A percentile compares a stretch with the other conserved stretches of the same genome.
Conservation (phyloP, 2,329 filamentous ascomycete species). For the Aspergillus hiratsukae region DNA sequence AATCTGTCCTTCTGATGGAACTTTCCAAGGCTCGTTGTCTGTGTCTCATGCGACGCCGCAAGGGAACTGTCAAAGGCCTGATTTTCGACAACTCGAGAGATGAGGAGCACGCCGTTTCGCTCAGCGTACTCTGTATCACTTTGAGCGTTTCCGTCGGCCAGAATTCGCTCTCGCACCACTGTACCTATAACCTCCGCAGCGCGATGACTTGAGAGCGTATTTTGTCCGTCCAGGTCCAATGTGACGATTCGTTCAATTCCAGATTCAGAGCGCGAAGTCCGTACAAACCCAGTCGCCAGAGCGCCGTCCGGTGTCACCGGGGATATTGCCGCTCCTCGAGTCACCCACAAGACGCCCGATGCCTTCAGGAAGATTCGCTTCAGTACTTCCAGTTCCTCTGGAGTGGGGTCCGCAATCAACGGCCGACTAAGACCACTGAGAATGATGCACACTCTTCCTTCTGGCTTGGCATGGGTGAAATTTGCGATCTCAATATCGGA, state of each 20-base stretch:
- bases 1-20: slow-evolving; percentile 10
- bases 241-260: slow-evolving; percentile 19
- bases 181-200: slow-evolving; percentile 8
- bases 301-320: slow-evolving; percentile 12
- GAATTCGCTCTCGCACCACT: slow-evolving; percentile 11
- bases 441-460: slow-evolving; percentile 16
- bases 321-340: slow-evolving; percentile 12
- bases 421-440: slow-evolving; percentile 9
- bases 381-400: slow-evolving; percentile 5
- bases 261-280: slow-evolving; percentile 25
- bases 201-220: slow-evolving; percentile 1
- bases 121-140: slow-evolving; percentile 24
- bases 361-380: slow-evolving; percentile 16
- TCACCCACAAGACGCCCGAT: slow-evolving; percentile 21
- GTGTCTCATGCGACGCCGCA: not conserved
- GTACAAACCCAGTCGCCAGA: slow-evolving; percentile 19
- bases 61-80: slow-evolving; percentile 4
- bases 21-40: slow-evolving; percentile 2
- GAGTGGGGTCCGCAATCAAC: not conserved
- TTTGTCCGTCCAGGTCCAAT: slow-evolving; percentile 17
- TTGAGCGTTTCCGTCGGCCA: not conserved
- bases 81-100: slow-evolving; percentile 22
- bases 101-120: slow-evolving; percentile 13
- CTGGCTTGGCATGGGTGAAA: slow-evolving; percentile 6
- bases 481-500: slow-evolving; percentile 4